Evolutionary conservation across 768 basidiomycete species (phyloP).

Genomic region (Amanita muscaria): DNA sequence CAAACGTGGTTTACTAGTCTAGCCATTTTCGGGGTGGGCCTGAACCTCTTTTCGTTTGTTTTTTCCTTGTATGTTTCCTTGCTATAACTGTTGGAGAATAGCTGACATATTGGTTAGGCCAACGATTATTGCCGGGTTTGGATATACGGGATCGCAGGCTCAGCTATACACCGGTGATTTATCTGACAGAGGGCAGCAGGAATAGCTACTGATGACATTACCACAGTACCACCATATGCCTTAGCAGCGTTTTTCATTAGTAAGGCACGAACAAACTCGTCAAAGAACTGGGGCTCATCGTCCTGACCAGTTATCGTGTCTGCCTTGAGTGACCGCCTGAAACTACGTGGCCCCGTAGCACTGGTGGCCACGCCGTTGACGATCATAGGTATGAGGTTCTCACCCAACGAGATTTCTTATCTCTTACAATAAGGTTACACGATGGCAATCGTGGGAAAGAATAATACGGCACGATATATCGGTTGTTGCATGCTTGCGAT

Average conservation of each 20-base stretch:
- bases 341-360: too few relatives aligned
- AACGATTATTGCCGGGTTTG: slow-evolving; percentile 58
- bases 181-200: slow-evolving; percentile 7
- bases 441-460: background rate
- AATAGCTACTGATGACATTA: background rate
- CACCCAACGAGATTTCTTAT: background rate
- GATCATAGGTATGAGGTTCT: too few relatives aligned
- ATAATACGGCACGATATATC: background rate
- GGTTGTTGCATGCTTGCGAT: background rate
- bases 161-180: slow-evolving; percentile 42
- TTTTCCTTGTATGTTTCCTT: background rate
- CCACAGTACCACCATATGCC: slow-evolving; percentile 50
- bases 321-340: too few relatives aligned
- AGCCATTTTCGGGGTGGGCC: background rate
- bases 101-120: slow-evolving; percentile 31
- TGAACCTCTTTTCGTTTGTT: background rate
- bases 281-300: background rate
- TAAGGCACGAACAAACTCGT: slow-evolving; percentile 11
- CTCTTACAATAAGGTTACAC: background rate
- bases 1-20: slow-evolving; percentile 8
- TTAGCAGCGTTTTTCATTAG: slow-evolving; percentile 49
- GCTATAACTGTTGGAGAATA: background rate
- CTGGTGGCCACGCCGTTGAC: too few relatives aligned
- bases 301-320: too few relatives aligned
- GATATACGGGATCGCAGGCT: slow-evolving; percentile 40